phyloP scores from a whole-genome alignment of 371 early-diverging fungal species.

The Fennellomyces sp. region DNA sequence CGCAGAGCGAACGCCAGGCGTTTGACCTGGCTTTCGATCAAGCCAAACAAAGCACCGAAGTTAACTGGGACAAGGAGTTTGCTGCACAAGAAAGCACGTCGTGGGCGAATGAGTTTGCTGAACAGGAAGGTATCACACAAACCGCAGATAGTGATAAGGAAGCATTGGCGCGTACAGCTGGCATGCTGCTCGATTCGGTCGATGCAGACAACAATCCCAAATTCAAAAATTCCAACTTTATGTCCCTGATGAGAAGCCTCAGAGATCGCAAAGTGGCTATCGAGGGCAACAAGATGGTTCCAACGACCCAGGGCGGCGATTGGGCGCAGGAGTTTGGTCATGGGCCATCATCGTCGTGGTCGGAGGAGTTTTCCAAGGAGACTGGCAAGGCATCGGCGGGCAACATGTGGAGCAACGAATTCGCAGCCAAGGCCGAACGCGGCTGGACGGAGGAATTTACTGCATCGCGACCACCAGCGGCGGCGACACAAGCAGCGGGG shows the following conservation, averaged over 20 bases:
- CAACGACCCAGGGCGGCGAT: constrained; percentile 20
- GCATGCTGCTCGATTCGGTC: constrained; percentile 79
- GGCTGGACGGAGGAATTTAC: constrained; percentile 68
- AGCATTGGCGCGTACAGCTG: constrained; percentile 86
- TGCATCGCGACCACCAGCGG: background rate
- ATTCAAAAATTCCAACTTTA: constrained; percentile 88
- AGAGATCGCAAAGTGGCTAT: constrained; percentile 86
- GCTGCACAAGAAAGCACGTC: constrained; percentile 36
- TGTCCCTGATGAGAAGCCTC: constrained; percentile 88
- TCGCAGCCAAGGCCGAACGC: constrained; percentile 57
- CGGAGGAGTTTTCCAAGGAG: constrained; percentile 45
- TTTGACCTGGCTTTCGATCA: constrained; percentile 80
- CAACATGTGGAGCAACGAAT: constrained; percentile 55
- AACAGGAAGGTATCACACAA: constrained; percentile 9
- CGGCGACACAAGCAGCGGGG: constrained; percentile 2
- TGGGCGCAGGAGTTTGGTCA: constrained; percentile 53
- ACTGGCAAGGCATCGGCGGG: constrained; percentile 43
- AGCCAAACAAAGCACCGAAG: constrained; percentile 50
- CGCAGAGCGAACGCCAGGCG: constrained; percentile 56
- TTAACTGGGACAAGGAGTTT: constrained; percentile 60
- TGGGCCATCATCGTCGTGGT: constrained; percentile 39
- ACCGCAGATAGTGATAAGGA: constrained; percentile 38
- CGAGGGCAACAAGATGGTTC: constrained; percentile 83
- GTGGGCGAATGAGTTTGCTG: constrained; percentile 61
- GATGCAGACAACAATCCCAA: constrained; percentile 82